phyloP scores from a whole-genome alignment of 2,329 filamentous ascomycete species.

The Cryphonectria japonica region DNA sequence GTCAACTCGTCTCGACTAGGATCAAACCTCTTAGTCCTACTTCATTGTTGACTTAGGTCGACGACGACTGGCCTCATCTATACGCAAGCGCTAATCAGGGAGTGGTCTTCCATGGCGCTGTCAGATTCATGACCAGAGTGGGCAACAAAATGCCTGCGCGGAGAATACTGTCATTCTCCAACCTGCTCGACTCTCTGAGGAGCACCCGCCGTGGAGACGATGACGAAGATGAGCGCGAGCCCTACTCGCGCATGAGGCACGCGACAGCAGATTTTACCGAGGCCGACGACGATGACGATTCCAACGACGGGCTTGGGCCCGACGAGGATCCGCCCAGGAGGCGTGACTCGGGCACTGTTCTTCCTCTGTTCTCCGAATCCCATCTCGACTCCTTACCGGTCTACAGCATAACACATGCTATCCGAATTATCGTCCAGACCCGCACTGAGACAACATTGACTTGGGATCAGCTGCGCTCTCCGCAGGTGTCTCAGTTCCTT shows the following conservation, averaged over 20 bases:
- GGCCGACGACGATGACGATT: conserved; percentile 59
- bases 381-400: conserved; percentile 85
- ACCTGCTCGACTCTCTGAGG: conserved; percentile 39
- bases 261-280: conserved; percentile 69
- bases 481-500: conserved; percentile 93
- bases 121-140: conserved; percentile 32
- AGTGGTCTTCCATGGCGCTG: conserved; percentile 25
- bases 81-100: background rate
- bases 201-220: conserved; percentile 33
- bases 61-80: background rate
- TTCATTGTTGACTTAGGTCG: background rate
- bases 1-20: background rate
- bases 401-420: conserved; percentile 88
- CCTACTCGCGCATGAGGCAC: conserved; percentile 49
- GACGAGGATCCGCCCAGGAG: conserved; percentile 37
- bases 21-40: background rate
- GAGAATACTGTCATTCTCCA: conserved; percentile 39
- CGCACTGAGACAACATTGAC: conserved; percentile 90
- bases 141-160: conserved; percentile 31
- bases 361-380: conserved; percentile 80
- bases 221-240: conserved; percentile 32
- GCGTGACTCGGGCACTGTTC: conserved; percentile 41
- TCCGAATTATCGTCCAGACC: conserved; percentile 80
- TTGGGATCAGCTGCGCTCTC: conserved; percentile 95
- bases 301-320: conserved; percentile 43